Conservation (phyloP, 2,329 filamentous ascomycete genomes). For the Xylaria sp. region DNA sequence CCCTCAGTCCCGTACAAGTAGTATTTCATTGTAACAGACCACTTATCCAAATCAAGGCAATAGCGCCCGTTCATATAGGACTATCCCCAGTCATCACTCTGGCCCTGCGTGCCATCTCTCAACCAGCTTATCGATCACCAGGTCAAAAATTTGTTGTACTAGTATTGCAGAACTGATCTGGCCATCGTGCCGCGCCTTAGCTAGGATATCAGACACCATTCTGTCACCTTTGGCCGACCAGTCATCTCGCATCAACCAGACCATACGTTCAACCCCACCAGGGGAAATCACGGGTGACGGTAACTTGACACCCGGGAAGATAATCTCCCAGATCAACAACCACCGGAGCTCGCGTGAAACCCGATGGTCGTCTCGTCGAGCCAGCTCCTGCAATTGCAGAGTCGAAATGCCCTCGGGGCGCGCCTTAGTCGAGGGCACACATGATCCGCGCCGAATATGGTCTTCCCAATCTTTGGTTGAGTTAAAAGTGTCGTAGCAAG, state of each 20-base stretch:
- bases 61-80: too few relatives aligned
- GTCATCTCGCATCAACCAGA: slow-evolving; percentile 36
- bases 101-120: too few relatives aligned
- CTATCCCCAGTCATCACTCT: too few relatives aligned
- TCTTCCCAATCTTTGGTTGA: slow-evolving; percentile 25
- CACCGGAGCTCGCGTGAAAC: slow-evolving; percentile 36
- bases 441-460: slow-evolving; percentile 34
- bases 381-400: slow-evolving; percentile 39
- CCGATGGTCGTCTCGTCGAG: slow-evolving; percentile 17
- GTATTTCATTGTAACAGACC: too few relatives aligned
- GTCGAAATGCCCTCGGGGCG: slow-evolving; percentile 35
- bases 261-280: slow-evolving; percentile 21
- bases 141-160: slow-evolving; percentile 8
- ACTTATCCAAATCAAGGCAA: too few relatives aligned
- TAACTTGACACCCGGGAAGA: slow-evolving; percentile 35
- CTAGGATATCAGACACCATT: slow-evolving; percentile 31
- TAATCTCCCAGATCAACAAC: slow-evolving; percentile 39
- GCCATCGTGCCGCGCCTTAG: slow-evolving; percentile 4
- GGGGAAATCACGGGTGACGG: slow-evolving; percentile 15
- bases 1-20: too few relatives aligned
- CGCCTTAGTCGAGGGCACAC: slow-evolving; percentile 14
- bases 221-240: slow-evolving; percentile 35
- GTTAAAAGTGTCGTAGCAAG: slow-evolving; percentile 30
- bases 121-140: slow-evolving; percentile 23
- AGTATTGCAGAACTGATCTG: neutral